A percentile compares a stretch with the other conserved stretches of the same genome.
Evolutionary conservation across 1,139 yeast genomes (phyloP).

Genomic region (Arxiozyma heterogenica): DNA sequence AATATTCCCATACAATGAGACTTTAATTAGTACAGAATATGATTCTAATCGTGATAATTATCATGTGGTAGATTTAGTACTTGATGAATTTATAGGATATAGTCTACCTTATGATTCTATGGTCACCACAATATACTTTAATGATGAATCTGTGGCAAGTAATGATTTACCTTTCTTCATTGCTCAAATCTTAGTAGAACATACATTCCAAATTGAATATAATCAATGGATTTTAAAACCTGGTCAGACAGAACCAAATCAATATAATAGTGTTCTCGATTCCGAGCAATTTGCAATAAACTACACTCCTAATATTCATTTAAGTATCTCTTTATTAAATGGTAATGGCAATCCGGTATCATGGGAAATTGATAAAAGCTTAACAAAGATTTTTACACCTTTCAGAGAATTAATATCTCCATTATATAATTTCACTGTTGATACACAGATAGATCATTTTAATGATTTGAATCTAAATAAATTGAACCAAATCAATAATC

Average conservation of each 20-base stretch:
- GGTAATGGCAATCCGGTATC: conserved; percentile 47
- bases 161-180: conserved; percentile 56
- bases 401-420: conserved; percentile 39
- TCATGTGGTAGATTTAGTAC: conserved; percentile 22
- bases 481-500: conserved; percentile 35
- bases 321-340: conserved; percentile 53
- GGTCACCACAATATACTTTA: conserved; percentile 41
- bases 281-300: conserved; percentile 35
- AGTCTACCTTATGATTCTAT: conserved; percentile 29
- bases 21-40: conserved; percentile 7
- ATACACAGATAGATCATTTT: conserved; percentile 70
- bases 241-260: conserved; percentile 11
- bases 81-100: conserved; percentile 22
- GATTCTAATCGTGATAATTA: conserved; percentile 13
- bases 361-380: conserved; percentile 48
- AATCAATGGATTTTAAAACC: conserved; percentile 7
- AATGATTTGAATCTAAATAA: conserved; percentile 34
- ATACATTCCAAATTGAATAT: conserved; percentile 45
- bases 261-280: conserved; percentile 16
- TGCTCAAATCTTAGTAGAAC: conserved; percentile 49
- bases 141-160: conserved; percentile 39
- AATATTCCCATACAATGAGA: conserved; percentile 19
- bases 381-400: conserved; percentile 39
- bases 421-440: conserved; percentile 63
- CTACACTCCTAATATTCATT: conserved; percentile 55